These are phyloP conservation scores for Dissophora ornata DNA, from an alignment of 192 early-diverging fungal genomes.

Conservation along the genomic window DNA sequence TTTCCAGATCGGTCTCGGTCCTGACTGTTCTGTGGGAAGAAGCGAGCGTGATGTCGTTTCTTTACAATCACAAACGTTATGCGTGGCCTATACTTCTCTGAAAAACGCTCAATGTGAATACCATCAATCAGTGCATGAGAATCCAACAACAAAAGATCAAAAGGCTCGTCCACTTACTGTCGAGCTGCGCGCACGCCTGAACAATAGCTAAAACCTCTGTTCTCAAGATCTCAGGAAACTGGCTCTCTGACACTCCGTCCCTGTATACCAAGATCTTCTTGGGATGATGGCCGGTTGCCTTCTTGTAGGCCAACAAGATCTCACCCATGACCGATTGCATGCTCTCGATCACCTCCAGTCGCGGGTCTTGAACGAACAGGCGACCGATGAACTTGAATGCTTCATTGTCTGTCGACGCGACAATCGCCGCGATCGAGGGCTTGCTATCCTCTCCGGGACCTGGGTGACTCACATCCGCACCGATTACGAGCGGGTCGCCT, in stretches of 20 bases:
- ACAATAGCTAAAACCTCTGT: constrained; percentile 67
- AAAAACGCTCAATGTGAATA: background rate
- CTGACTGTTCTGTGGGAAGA: constrained; percentile 72
- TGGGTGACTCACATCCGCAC: constrained; percentile 87
- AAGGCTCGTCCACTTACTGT: too few relatives aligned
- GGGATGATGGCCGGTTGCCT: constrained; percentile 72
- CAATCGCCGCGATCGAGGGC: constrained; percentile 26
- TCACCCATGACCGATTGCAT: constrained; percentile 70
- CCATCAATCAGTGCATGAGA: too few relatives aligned
- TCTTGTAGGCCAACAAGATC: constrained; percentile 69
- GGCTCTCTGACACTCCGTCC: constrained; percentile 88
- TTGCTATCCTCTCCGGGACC: constrained; percentile 60
- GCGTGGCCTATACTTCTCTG: constrained; percentile 75
- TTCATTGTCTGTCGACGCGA: constrained; percentile 19
- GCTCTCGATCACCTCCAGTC: constrained; percentile 61
- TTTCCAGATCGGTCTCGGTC: constrained; percentile 82
- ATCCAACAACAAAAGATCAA: too few relatives aligned
- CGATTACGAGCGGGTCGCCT: constrained; percentile 78
- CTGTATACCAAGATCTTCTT: constrained; percentile 84
- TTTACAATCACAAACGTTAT: constrained; percentile 86
- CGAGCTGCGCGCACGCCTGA: constrained; percentile 23
- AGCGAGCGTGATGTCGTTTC: constrained; percentile 89
- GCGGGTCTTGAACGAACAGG: constrained; percentile 1
- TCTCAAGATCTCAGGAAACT: constrained; percentile 65
- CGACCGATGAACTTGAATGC: constrained; percentile 17